A percentile compares a stretch with the other conserved stretches of the same genome.
Conservation (phyloP, 148 eudicot genomes). For the Cornus kousa region DNA sequence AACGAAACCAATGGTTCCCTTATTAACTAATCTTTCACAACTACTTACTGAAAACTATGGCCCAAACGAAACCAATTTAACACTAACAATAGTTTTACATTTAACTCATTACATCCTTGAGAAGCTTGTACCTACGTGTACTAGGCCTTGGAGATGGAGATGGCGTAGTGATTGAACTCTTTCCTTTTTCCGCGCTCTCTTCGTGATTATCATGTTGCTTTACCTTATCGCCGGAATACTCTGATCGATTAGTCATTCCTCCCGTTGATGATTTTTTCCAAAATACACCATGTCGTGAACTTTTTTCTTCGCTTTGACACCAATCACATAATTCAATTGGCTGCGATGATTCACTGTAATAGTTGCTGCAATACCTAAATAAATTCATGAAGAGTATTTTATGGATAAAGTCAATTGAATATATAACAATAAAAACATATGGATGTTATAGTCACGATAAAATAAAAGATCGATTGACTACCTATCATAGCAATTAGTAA, state of each 20-base stretch:
- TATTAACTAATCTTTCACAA: background rate
- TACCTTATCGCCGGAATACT: constrained; percentile 27
- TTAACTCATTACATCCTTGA: constrained; percentile 49
- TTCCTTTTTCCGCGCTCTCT: constrained; percentile 24
- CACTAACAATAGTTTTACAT: too few relatives aligned
- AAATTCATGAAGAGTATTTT: background rate
- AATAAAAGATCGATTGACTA: background rate
- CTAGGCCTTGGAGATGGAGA: constrained; percentile 47
- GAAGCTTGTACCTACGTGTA: constrained; percentile 53
- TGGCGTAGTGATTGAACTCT: constrained; percentile 19
- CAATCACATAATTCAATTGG: constrained; percentile 49
- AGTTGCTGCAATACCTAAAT: constrained; percentile 61
- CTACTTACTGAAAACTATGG: background rate
- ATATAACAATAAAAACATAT: background rate
- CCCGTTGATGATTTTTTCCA: constrained; percentile 28
- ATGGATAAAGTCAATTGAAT: background rate
- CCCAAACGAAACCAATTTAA: background rate
- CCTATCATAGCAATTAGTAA: background rate
- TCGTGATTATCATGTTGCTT: constrained; percentile 25
- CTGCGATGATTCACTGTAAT: constrained; percentile 45
- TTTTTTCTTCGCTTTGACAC: constrained; percentile 52
- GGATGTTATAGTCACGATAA: background rate
- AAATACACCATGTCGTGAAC: constrained; percentile 26
- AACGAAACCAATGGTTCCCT: background rate
- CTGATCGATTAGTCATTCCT: constrained; percentile 13